phyloP scores from a whole-genome alignment of 768 basidiomycete species.

The Tylopilus sp. region DNA sequence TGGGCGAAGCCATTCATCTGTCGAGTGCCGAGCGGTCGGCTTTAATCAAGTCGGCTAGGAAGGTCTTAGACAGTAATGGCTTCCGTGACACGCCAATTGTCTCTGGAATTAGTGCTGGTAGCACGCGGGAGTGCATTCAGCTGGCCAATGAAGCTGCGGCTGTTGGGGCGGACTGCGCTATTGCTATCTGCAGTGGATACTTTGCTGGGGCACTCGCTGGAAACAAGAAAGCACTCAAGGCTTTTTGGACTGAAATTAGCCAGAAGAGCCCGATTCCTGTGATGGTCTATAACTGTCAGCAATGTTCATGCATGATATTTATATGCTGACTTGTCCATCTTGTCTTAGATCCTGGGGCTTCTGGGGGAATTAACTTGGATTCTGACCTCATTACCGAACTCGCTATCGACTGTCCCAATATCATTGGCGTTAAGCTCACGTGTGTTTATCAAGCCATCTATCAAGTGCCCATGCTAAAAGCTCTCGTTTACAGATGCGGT shows the following conservation, averaged over 20 bases:
- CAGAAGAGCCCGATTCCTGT: slow-evolving; percentile 83
- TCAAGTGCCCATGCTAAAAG: slow-evolving; percentile 1
- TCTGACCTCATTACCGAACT: slow-evolving; percentile 84
- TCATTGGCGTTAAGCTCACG: slow-evolving; percentile 88
- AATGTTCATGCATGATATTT: not conserved
- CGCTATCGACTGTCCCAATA: slow-evolving; percentile 70
- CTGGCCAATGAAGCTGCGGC: slow-evolving; percentile 73
- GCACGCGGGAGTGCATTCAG: slow-evolving; percentile 79
- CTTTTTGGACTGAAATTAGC: slow-evolving; percentile 73
- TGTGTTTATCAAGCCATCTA: slow-evolving; percentile 35
- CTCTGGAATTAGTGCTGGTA: slow-evolving; percentile 79
- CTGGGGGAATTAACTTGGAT: slow-evolving; percentile 88
- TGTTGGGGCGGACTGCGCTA: slow-evolving; percentile 83
- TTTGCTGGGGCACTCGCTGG: slow-evolving; percentile 71
- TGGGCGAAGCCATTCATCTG: slow-evolving; percentile 82
- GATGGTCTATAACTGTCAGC: slow-evolving; percentile 82
- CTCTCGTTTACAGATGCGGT: slow-evolving; percentile 59
- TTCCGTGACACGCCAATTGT: slow-evolving; percentile 62
- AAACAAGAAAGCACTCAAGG: slow-evolving; percentile 67
- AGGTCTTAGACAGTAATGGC: slow-evolving; percentile 65
- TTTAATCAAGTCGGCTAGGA: slow-evolving; percentile 65
- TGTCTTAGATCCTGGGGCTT: slow-evolving; percentile 74
- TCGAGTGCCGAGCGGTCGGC: slow-evolving; percentile 61
- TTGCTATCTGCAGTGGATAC: slow-evolving; percentile 86
- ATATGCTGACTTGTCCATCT: not conserved